These are phyloP conservation scores for Cladosporium colombiae DNA, from an alignment of 2,329 filamentous ascomycete genomes.

Conservation along the genomic window DNA sequence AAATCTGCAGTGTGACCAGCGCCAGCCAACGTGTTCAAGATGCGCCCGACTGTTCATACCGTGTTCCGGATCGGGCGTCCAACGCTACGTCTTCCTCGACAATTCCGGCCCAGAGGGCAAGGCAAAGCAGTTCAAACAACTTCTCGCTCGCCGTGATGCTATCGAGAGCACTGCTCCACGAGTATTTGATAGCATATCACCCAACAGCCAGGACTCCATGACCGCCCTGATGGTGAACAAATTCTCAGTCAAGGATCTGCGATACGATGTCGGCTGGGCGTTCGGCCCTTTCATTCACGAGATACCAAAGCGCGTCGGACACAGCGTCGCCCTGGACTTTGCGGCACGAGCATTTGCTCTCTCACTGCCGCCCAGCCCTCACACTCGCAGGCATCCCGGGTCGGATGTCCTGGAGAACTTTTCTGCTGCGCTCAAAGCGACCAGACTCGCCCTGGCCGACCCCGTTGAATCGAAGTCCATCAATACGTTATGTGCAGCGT, in stretches of 20 bases:
- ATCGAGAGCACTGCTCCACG: neutral
- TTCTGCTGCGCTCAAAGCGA: constrained; percentile 6
- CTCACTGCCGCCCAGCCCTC: constrained; percentile 1
- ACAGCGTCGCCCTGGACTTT: constrained; percentile 21
- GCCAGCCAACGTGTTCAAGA: constrained; percentile 20
- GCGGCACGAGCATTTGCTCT: constrained; percentile 14
- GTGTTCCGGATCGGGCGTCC: constrained; percentile 21
- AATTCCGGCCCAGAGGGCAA: neutral
- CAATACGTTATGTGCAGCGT: constrained; percentile 9
- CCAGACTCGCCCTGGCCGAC: neutral
- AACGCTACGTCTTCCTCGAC: constrained; percentile 22
- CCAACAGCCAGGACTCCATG: neutral
- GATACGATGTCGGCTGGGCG: constrained; percentile 18
- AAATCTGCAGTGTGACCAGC: constrained; percentile 21
- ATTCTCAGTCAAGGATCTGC: constrained; percentile 11
- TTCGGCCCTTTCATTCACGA: constrained; percentile 21
- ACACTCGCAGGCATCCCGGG: neutral
- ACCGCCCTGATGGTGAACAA: constrained; percentile 10
- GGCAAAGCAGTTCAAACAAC: neutral
- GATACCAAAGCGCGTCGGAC: constrained; percentile 18
- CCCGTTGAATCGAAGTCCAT: constrained; percentile 1
- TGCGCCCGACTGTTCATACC: constrained; percentile 20
- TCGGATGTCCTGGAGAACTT: constrained; percentile 2
- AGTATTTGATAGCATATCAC: neutral
- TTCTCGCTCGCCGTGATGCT: neutral